Evolutionary conservation across 495 filamentous ascomycete genomes (phyloP).

Genomic region (Jackrogersella multiformis): DNA sequence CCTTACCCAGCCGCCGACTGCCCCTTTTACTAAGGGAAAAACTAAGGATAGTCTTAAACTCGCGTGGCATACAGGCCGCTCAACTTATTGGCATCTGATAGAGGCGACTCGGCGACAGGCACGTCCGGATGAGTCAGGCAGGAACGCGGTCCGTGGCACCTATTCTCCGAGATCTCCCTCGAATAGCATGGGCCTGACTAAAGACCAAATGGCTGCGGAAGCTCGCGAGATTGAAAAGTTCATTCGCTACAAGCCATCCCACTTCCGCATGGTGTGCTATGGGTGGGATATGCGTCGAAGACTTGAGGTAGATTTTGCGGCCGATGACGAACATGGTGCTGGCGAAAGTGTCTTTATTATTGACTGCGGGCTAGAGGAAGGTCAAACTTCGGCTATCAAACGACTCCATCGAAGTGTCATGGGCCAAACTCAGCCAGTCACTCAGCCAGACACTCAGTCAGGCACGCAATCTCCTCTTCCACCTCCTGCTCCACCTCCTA

Average conservation of each 20-base stretch:
- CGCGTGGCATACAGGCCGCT: conserved; percentile 83
- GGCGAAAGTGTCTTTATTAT: conserved; percentile 82
- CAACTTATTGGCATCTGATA: conserved; percentile 79
- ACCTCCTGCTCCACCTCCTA: too few relatives aligned
- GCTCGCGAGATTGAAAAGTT: conserved; percentile 84
- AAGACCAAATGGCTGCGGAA: conserved; percentile 75
- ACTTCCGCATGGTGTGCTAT: conserved; percentile 80
- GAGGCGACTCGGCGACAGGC: conserved; percentile 78
- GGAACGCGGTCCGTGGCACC: conserved; percentile 53
- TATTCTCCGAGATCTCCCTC: conserved; percentile 60
- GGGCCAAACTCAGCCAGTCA: conserved; percentile 25
- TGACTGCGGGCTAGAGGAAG: conserved; percentile 71
- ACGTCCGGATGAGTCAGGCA: conserved; percentile 71
- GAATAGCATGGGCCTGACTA: conserved; percentile 72
- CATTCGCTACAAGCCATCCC: conserved; percentile 73
- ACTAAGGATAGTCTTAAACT: conserved; percentile 63
- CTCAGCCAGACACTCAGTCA: too few relatives aligned
- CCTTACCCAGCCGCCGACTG: conserved; percentile 70
- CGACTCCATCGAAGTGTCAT: conserved; percentile 43
- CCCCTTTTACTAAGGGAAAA: conserved; percentile 50
- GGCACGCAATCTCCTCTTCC: too few relatives aligned
- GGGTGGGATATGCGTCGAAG: conserved; percentile 93
- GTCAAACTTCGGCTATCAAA: conserved; percentile 47
- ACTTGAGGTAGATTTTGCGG: conserved; percentile 88
- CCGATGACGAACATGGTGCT: conserved; percentile 73